Evolutionary conservation across 768 basidiomycete genomes (phyloP).

Genomic region (Lactarius quietus): DNA sequence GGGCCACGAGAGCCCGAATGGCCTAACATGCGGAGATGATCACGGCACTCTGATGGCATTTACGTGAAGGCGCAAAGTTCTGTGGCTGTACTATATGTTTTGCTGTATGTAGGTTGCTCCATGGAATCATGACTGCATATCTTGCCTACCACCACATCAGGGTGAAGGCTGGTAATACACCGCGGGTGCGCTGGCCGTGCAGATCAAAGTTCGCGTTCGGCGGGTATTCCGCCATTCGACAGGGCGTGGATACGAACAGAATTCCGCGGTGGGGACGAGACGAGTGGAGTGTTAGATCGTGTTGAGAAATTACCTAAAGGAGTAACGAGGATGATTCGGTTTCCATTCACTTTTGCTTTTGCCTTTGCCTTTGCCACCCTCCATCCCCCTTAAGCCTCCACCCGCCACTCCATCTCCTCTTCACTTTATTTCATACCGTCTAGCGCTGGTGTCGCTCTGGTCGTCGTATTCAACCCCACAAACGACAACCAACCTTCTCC

Average conservation of each 20-base stretch:
- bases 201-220: no score
- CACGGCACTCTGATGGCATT: no score
- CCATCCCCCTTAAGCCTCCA: background rate
- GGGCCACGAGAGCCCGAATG: background rate
- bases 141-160: no score
- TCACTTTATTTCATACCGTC: slow-evolving; percentile 31
- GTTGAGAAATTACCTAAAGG: background rate
- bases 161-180: no score
- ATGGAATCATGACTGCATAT: background rate
- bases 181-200: no score
- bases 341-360: background rate
- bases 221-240: background rate
- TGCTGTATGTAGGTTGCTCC: background rate
- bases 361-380: background rate
- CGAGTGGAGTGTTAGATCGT: background rate
- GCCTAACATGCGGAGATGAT: background rate
- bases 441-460: slow-evolving; percentile 27
- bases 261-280: background rate
- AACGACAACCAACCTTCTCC: slow-evolving; percentile 8
- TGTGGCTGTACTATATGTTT: background rate
- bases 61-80: background rate
- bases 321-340: background rate
- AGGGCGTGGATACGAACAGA: background rate
- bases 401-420: slow-evolving; percentile 27
- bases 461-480: slow-evolving; percentile 13